Percentiles rank a stretch among this genome's conserved stretches.
phyloP scores from a whole-genome alignment of 1,284 basidiomycete species.

The Sanghuangporus sanghuang region DNA sequence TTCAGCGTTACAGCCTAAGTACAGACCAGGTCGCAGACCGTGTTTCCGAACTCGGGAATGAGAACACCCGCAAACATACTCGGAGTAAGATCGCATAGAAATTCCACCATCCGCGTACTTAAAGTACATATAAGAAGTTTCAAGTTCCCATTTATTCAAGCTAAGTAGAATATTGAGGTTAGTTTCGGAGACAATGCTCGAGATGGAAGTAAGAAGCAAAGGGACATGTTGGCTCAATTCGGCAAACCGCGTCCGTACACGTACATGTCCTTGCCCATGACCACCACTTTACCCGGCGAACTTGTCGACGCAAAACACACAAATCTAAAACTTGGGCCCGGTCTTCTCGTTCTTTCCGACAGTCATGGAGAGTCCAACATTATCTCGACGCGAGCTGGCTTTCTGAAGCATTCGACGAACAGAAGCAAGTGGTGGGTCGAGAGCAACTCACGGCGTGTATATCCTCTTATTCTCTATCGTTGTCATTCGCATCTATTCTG shows the following conservation, averaged over 20 bases:
- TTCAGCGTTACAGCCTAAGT: no score
- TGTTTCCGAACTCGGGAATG: no score
- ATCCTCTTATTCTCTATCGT: conserved; percentile 23
- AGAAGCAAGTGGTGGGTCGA: conserved; percentile 80
- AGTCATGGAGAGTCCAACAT: conserved; percentile 33
- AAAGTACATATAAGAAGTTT: no score
- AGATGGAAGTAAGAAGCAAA: no score
- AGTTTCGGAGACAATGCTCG: no score
- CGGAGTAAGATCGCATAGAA: no score
- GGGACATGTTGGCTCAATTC: neutral
- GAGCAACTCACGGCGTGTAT: conserved; percentile 65
- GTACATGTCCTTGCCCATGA: neutral
- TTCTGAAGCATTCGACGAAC: conserved; percentile 63
- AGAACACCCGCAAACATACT: no score
- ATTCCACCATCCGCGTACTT: no score
- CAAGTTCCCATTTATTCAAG: no score
- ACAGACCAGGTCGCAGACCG: no score
- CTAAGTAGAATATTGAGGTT: no score
- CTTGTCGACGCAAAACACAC: conserved; percentile 60
- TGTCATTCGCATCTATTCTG: conserved; percentile 10
- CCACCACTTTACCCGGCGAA: conserved; percentile 55
- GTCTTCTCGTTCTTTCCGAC: conserved; percentile 49
- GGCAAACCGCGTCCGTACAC: neutral
- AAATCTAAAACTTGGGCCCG: conserved; percentile 77
- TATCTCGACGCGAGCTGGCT: conserved; percentile 63